Base-by-base conservation (phyloP, 2,329 filamentous ascomycete species). In the Penicillium sp. region DNA sequence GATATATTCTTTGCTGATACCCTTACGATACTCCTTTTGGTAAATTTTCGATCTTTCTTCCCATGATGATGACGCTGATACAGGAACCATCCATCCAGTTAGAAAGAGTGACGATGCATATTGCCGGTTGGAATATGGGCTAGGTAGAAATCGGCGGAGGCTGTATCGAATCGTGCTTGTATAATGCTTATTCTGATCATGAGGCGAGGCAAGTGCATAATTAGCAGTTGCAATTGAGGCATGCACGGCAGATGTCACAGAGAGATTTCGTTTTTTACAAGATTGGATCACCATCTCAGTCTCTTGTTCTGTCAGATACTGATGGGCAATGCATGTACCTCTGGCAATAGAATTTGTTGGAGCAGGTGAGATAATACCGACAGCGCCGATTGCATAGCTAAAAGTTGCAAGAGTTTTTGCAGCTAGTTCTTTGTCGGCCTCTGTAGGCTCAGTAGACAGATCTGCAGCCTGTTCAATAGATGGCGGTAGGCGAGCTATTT, bases 221-320 rank as follows among this genome's bases (percentile, higher is more conserved):
- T 64, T 66, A 18, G 64, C 64, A 2, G 64, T 66, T 14, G 62
- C 68, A 5, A 72, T 46, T 7, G 64, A 65, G 20, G 68, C 67
- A 59, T 72, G 69, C 28, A 67, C 62, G 5, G 68, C 69, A 5
- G 68, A 62, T 4, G 62, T 64, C 11, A 73, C 60, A 18, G 61
- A 68, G 21, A 73, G 49, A 2, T 49, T 49, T 16, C 43, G 28
- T 24, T 46, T 49, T 51, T 58, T 58, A 23, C 60, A 60, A 9
- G 61, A 62, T n/a, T 59, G 43, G 0, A 63, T 40, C 28, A 66
- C 52, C 16, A 55, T 50, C 16, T 58, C 56, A 5, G 67, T 68
- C 30, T 60, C 62, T 8, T 49, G 33, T 2, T 50, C 30, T 20
- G 58, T 61, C 9, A 70, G 57, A 5, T 16, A n/a, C 18, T 62